A percentile compares a stretch with the other conserved stretches of the same genome.
These are phyloP conservation scores for Hanseniaspora guilliermondii DNA, from an alignment of 805 yeast species.

Conservation along the genomic window DNA sequence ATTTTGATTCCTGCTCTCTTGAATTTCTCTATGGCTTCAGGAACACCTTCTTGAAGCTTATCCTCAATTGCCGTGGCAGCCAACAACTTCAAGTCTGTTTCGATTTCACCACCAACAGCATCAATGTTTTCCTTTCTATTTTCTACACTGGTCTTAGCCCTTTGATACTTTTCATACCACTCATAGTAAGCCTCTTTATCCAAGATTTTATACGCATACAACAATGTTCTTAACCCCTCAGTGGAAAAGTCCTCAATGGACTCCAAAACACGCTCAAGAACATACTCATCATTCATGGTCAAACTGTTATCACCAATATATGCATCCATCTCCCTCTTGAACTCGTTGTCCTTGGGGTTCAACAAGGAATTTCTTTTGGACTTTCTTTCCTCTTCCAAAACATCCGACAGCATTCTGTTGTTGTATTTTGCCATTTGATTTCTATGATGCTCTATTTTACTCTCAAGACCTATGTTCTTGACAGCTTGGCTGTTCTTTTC, in stretches of 20 bases:
- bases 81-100: conserved; percentile 49
- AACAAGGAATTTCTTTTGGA: conserved; percentile 1
- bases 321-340: conserved; percentile 18
- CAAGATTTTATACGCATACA: conserved; percentile 71
- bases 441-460: conserved; percentile 46
- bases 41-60: conserved; percentile 91
- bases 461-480: conserved; percentile 38
- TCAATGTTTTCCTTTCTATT: conserved; percentile 60
- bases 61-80: conserved; percentile 98
- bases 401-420: background rate
- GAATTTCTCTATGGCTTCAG: conserved; percentile 83
- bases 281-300: conserved; percentile 57
- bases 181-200: conserved; percentile 41
- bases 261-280: conserved; percentile 71
- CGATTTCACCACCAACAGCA: conserved; percentile 59
- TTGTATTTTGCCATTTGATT: conserved; percentile 48
- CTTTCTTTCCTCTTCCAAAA: conserved; percentile 5
- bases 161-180: conserved; percentile 59
- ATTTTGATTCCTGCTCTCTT: conserved; percentile 85
- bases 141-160: conserved; percentile 63
- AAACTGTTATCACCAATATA: conserved; percentile 45
- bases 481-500: conserved; percentile 41
- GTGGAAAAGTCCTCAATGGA: conserved; percentile 91
- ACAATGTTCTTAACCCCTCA: conserved; percentile 82
- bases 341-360: background rate